Conservation (phyloP, 2,329 filamentous ascomycete species). For the Aspergillus intermedius region DNA sequence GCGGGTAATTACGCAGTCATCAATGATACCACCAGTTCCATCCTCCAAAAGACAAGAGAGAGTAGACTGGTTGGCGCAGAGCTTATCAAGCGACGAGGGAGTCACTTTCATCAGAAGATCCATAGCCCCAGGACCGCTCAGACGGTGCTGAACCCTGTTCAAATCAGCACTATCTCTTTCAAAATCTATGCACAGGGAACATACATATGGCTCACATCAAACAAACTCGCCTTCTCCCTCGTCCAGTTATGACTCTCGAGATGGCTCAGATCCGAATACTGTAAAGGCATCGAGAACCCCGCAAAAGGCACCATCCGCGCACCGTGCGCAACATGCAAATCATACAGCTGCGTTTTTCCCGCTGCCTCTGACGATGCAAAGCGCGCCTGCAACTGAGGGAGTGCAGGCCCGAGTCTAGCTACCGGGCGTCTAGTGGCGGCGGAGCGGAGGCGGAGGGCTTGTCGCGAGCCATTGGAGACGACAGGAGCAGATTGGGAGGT, state of each 20-base stretch:
- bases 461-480: conserved; percentile 26
- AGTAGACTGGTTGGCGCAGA: conserved; percentile 64
- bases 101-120: conserved; percentile 79
- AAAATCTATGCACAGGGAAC: conserved; percentile 9
- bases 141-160: conserved; percentile 66
- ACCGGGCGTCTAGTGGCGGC: conserved; percentile 15
- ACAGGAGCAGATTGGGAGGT: conserved; percentile 17
- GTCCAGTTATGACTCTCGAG: conserved; percentile 86
- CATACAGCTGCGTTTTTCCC: conserved; percentile 63
- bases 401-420: conserved; percentile 5
- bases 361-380: conserved; percentile 28
- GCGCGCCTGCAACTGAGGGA: conserved; percentile 17
- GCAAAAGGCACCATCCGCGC: conserved; percentile 97
- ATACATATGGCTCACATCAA: conserved; percentile 96
- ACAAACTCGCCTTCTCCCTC: conserved; percentile 77
- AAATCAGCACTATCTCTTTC: background rate
- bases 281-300: conserved; percentile 85
- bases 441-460: conserved; percentile 22
- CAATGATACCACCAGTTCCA: conserved; percentile 79
- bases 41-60: conserved; percentile 79
- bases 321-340: conserved; percentile 68
- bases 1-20: conserved; percentile 85
- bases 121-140: conserved; percentile 72
- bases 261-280: conserved; percentile 72
- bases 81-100: conserved; percentile 61